These are phyloP conservation scores for Cyclotella baltica DNA, from an alignment of 108 stramenopile genomes.

Conservation along the genomic window DNA sequence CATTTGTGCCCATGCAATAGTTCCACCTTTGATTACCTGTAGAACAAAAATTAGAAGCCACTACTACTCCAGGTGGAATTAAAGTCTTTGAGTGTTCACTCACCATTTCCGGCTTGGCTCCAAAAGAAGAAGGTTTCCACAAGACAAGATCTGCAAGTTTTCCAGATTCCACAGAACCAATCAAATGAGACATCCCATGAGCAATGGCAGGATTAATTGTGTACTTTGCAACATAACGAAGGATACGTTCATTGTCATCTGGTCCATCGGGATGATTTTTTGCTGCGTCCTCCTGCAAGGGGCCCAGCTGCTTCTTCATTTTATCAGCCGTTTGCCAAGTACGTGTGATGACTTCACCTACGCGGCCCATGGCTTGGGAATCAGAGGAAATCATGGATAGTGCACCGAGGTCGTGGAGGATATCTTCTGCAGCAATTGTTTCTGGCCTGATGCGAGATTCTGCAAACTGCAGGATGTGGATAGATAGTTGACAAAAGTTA, in stretches of 20 bases:
- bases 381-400: conserved; percentile 94
- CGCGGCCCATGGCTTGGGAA: conserved; percentile 97
- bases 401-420: conserved; percentile 97
- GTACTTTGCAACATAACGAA: conserved; percentile 97
- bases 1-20: conserved; percentile 96
- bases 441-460: conserved; percentile 97
- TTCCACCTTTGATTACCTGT: conserved; percentile 92
- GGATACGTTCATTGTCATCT: conserved; percentile 94
- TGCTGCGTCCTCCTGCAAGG: conserved; percentile 78
- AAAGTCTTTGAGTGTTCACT: background rate
- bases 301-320: conserved; percentile 97
- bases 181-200: conserved; percentile 93
- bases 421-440: conserved; percentile 98
- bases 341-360: conserved; percentile 97
- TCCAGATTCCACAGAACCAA: conserved; percentile 94
- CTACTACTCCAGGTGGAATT: background rate
- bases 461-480: conserved; percentile 3
- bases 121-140: conserved; percentile 95
- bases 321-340: conserved; percentile 99
- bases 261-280: conserved; percentile 47
- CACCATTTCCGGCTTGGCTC: conserved; percentile 96
- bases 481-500: background rate
- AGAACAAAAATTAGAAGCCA: background rate
- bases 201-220: conserved; percentile 98
- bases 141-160: conserved; percentile 96